phyloP scores from a whole-genome alignment of 257 asterid species.

The Nyctanthes arbortristis region DNA sequence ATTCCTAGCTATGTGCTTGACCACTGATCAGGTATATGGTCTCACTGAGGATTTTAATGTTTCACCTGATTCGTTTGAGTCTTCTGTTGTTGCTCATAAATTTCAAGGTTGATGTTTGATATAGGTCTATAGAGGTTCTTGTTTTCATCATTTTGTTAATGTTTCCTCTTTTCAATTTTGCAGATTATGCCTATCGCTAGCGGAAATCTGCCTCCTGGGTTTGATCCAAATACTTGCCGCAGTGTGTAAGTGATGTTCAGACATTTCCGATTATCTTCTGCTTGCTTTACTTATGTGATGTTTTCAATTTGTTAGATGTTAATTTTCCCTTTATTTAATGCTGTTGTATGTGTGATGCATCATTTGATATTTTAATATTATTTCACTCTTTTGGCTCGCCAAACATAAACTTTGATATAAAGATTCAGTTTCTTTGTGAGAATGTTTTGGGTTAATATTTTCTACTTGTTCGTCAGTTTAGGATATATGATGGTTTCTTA shows the following conservation, averaged over 20 bases:
- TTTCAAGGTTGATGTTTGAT: constrained; percentile 27
- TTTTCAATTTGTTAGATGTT: constrained; percentile 8
- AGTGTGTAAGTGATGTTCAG: constrained; percentile 74
- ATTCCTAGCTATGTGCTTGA: background rate
- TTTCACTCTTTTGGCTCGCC: background rate
- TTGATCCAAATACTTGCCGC: constrained; percentile 86
- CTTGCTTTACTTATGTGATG: constrained; percentile 2
- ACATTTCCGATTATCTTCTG: constrained; percentile 11
- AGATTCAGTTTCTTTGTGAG: constrained; percentile 11
- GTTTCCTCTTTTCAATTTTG: constrained; percentile 35
- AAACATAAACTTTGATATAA: background rate
- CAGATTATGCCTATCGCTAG: constrained; percentile 91
- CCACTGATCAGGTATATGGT: background rate
- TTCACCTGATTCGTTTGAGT: background rate
- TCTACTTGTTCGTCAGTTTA: constrained; percentile 1
- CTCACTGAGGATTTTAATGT: background rate
- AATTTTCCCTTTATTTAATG: constrained; percentile 3
- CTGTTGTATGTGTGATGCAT: background rate
- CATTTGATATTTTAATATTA: constrained; percentile 4
- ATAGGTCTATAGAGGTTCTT: constrained; percentile 25
- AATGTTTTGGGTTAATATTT: constrained; percentile 8
- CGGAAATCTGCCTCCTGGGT: constrained; percentile 89
- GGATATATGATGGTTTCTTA: constrained; percentile 7
- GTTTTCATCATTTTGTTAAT: constrained; percentile 24
- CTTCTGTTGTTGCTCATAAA: constrained; percentile 2